Base-by-base conservation (phyloP, 495 filamentous ascomycete genomes). In the Choiromyces venosus region DNA sequence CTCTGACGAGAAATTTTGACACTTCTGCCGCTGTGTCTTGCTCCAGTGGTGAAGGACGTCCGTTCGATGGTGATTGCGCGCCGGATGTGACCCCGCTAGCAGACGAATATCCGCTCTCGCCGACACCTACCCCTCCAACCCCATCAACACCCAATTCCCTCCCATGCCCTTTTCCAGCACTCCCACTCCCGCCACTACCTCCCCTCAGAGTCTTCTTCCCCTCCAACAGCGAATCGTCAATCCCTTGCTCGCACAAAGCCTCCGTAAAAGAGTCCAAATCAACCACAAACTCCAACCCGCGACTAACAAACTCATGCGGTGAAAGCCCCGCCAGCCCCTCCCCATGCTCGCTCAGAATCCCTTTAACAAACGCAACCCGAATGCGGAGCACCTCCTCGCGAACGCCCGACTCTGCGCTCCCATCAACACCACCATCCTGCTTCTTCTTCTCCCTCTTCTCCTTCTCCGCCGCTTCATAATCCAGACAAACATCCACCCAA, bases 401-500 rank as follows among this genome's bases (percentile, higher is more conserved):
- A 25, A 80, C 38, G n/a, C 75, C 79, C 71, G 68, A 78, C 37
- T 71, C 72, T 14, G 25, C 52, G 2, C 52, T 19, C 14, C 46
- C 66, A 29, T 71, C 37, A 29, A 33, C 67, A 3, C 76, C 70
- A 25, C 67, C 68, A 39, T 72, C 61, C 12, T 3, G 25, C 52
- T 61, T 25, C 16, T 29, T 9, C 16, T 73, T 67, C 72, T 66
- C 61, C 42, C 71, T 74, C 72, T 76, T 70, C 71, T 39, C 74
- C 40, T 76, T 77, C 36, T 80, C 46, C 74, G 71, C 75, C 25
- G 67, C 68, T 37, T 79, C 80, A 37, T 82, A 77, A 38, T 78
- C 78, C 29, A 68, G 44, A 35, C 72, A 76, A n/a, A 81, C 77
- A 67, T 83, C 79, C 19, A 85, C 84, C 84, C 84, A 85, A 69